A percentile compares a stretch with the other conserved stretches of the same genome.
Conservation (phyloP, 2,329 filamentous ascomycete genomes). For the Aspergillus persii region DNA sequence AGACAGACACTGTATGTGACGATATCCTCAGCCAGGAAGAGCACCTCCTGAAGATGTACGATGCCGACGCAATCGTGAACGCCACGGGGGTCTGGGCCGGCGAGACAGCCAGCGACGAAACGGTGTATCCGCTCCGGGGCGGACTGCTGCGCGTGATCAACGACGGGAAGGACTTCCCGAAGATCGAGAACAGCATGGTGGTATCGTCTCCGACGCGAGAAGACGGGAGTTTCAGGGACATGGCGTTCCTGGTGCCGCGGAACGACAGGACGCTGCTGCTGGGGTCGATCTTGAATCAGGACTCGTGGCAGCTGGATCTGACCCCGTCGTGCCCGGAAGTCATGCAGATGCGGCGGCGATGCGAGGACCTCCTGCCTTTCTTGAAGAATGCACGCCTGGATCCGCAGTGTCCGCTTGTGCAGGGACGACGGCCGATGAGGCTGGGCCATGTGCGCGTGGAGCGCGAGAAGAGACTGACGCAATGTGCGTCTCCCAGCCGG, state of each 20-base stretch:
- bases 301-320: constrained; percentile 31
- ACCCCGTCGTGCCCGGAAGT: constrained; percentile 41
- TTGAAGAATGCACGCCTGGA: constrained; percentile 44
- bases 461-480: constrained; percentile 31
- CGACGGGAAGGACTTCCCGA: constrained; percentile 43
- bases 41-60: neutral
- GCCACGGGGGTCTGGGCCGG: constrained; percentile 46
- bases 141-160: constrained; percentile 48
- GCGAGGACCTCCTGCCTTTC: constrained; percentile 42
- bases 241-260: constrained; percentile 12
- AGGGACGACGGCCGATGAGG: constrained; percentile 43
- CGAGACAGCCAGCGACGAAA: constrained; percentile 38
- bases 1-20: constrained; percentile 9
- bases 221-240: constrained; percentile 19
- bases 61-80: constrained; percentile 43
- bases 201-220: constrained; percentile 26
- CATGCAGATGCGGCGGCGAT: constrained; percentile 44
- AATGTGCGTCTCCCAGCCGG: constrained; percentile 14
- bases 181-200: constrained; percentile 41
- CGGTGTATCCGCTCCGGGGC: constrained; percentile 45
- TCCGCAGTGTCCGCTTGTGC: constrained; percentile 43
- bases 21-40: neutral
- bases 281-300: constrained; percentile 5
- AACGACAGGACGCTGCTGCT: constrained; percentile 9
- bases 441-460: constrained; percentile 44